These are phyloP conservation scores for Ilex paraguariensis DNA, from an alignment of 305 asterid genomes.

Conservation along the genomic window DNA sequence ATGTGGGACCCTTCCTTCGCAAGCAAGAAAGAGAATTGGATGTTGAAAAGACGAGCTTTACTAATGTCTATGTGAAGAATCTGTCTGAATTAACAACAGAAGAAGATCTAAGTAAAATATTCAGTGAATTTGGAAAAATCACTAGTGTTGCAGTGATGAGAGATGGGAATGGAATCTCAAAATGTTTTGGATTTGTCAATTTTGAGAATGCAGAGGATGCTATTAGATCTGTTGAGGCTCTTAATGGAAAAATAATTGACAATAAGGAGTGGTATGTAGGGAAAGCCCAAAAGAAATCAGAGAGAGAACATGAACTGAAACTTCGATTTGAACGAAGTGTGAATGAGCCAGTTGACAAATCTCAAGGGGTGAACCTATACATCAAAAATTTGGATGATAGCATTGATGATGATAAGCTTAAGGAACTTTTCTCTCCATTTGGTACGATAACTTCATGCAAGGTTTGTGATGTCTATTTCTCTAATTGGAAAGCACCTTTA, in stretches of 20 bases:
- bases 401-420: conserved; percentile 76
- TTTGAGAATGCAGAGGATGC: conserved; percentile 95
- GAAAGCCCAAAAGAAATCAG: conserved; percentile 91
- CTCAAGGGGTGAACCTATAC: conserved; percentile 80
- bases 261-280: conserved; percentile 86
- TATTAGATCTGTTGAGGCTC: conserved; percentile 75
- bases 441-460: conserved; percentile 92
- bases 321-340: conserved; percentile 70
- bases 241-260: conserved; percentile 68
- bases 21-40: conserved; percentile 86
- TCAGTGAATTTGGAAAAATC: conserved; percentile 70
- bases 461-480: conserved; percentile 34
- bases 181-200: conserved; percentile 90
- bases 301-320: conserved; percentile 77
- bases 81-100: conserved; percentile 71
- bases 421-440: conserved; percentile 70
- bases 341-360: conserved; percentile 75
- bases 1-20: conserved; percentile 84
- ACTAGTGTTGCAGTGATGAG: conserved; percentile 79
- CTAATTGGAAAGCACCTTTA: not conserved
- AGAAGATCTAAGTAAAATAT: conserved; percentile 61
- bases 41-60: conserved; percentile 62
- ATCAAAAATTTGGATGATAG: conserved; percentile 83
- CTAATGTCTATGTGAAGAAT: conserved; percentile 90
- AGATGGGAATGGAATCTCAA: conserved; percentile 85